These are phyloP conservation scores for Gossypium ekmanianum DNA, from an alignment of 345 rosid species.

Conservation along the genomic window DNA sequence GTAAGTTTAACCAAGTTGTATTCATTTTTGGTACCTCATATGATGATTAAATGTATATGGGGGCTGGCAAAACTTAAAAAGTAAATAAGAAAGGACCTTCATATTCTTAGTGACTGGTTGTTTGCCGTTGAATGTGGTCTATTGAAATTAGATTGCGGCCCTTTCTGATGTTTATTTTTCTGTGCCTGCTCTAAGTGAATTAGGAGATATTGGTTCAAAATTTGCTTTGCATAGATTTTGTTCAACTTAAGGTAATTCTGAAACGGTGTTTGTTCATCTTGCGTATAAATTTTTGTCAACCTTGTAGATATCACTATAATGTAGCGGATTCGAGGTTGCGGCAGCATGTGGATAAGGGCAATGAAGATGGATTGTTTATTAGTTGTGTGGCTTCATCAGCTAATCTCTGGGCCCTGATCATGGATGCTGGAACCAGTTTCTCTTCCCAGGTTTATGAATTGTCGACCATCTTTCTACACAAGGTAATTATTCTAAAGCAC, in stretches of 20 bases:
- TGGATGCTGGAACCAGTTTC: conserved; percentile 99
- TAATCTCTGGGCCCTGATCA: conserved; percentile 93
- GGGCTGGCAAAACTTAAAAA: not conserved
- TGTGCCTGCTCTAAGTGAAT: not conserved
- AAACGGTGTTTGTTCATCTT: not conserved
- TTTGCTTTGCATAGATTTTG: not conserved
- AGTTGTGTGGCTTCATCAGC: conserved; percentile 87
- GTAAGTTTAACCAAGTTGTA: not conserved
- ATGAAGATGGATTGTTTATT: conserved; percentile 79
- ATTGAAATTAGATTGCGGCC: not conserved
- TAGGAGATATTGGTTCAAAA: not conserved
- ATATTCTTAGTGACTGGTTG: not conserved
- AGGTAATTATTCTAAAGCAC: conserved; percentile 39
- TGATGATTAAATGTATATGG: not conserved
- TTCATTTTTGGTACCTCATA: too few species aligned
- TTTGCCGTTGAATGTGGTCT: not conserved
- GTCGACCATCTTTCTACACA: conserved; percentile 79
- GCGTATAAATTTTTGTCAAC: conserved; percentile 1
- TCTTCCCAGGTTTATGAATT: conserved; percentile 80
- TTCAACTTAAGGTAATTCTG: not conserved
- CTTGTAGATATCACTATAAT: conserved; percentile 86
- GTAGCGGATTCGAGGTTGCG: conserved; percentile 70
- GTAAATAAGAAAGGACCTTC: not conserved
- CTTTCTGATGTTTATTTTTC: not conserved
- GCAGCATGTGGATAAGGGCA: conserved; percentile 89